Base-by-base conservation (phyloP, 129 eudicot genomes). In the Apium graveolens region DNA sequence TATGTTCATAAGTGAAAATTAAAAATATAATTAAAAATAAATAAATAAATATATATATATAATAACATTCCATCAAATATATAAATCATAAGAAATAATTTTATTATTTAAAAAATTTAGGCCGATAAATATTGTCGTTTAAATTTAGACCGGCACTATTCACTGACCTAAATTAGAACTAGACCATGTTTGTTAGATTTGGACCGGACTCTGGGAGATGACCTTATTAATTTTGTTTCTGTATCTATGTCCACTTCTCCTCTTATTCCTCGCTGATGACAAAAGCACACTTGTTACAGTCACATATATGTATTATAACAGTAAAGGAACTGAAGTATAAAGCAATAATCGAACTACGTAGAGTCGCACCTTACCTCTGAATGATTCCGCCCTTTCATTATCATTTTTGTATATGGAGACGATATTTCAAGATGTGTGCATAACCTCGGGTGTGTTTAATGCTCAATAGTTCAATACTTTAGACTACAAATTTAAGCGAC, bases 401-500 rank as follows among this genome's bases (percentile, higher is more conserved):
- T 20, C 27, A 0, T 35, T 20, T 24, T 39, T 39, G 48, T 7
- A 43, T 51, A 51, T 51, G 26, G 6, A 51, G 3, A 51, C 1
- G n/a, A 49, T 49, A 21, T 51, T 5, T 51, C 7, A 21, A 51
- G 62, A 51, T 26, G 62, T 51, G 26, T 51, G 27, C 62, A 51
- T 7, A 51, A 20, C 57, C 26, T 51, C 6, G 7, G 9, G 11
- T 51, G 60, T 3, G 18, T 73, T 73, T 21, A 3, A n/a, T 42
- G 21, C 21, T 26, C 45, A 49, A 27, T 39, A 48, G 48, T 49
- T 77, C 16, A 53, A 81, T 81, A 85, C 78, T 60, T 81, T 81
- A 78, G 68, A 26, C 20, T 27, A 26, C 37, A 71, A 71, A 10
- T 35, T 74, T 81, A 43, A 77, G 77, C 21, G 73, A 75, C 20